Percentiles rank a stretch among this genome's conserved stretches.
Conservation (phyloP, 1,284 basidiomycete species). For the Puccinia triticina region DNA sequence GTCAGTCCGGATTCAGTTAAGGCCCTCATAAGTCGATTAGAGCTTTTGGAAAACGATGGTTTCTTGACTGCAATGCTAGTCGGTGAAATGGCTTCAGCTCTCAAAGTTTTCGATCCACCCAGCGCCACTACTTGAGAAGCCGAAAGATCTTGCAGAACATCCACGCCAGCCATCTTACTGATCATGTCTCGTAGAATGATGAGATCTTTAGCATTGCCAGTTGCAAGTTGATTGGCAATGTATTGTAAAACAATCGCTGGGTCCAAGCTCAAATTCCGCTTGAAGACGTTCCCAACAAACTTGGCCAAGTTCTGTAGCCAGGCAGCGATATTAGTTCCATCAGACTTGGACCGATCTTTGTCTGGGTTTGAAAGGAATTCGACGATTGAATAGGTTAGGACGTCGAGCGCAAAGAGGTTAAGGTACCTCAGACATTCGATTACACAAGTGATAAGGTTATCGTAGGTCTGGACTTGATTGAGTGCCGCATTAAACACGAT, state of each 20-base stretch:
- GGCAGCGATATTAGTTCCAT: conserved; percentile 85
- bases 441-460: conserved; percentile 87
- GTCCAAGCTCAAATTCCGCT: conserved; percentile 76
- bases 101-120: conserved; percentile 82
- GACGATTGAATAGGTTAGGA: conserved; percentile 83
- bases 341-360: conserved; percentile 83
- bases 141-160: conserved; percentile 78
- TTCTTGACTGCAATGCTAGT: conserved; percentile 60
- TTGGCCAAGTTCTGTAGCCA: conserved; percentile 94
- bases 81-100: conserved; percentile 72
- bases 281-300: conserved; percentile 89
- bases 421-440: conserved; percentile 88
- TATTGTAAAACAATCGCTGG: conserved; percentile 83
- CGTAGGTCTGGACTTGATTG: conserved; percentile 93
- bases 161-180: conserved; percentile 91
- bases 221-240: conserved; percentile 84
- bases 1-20: conserved; percentile 74
- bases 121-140: conserved; percentile 85
- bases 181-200: conserved; percentile 89
- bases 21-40: conserved; percentile 69
- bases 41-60: conserved; percentile 54
- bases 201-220: conserved; percentile 81
- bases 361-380: conserved; percentile 79
- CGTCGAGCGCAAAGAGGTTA: conserved; percentile 89
- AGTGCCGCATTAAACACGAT: conserved; percentile 88